These are phyloP conservation scores for Suhomyces bolitotheri DNA, from an alignment of 1,139 yeast species.

Conservation along the genomic window DNA sequence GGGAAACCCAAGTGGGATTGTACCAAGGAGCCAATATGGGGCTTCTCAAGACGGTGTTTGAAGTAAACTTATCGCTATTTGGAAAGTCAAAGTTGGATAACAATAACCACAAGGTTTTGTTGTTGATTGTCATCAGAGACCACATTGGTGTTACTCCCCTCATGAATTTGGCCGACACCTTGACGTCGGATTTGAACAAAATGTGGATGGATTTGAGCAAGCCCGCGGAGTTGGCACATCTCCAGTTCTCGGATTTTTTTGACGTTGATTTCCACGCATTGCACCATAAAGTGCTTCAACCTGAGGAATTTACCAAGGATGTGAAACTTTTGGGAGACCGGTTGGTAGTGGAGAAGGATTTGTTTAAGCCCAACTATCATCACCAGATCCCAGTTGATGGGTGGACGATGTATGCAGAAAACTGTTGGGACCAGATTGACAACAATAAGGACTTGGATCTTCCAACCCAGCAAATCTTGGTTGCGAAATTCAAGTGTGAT, in stretches of 20 bases:
- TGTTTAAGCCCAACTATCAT: slow-evolving; percentile 73
- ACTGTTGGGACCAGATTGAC: slow-evolving; percentile 94
- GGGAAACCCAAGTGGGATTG: slow-evolving; percentile 97
- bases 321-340: slow-evolving; percentile 65
- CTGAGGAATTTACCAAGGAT: slow-evolving; percentile 66
- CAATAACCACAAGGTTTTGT: slow-evolving; percentile 62
- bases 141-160: slow-evolving; percentile 87
- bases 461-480: slow-evolving; percentile 94
- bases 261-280: slow-evolving; percentile 81
- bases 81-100: slow-evolving; percentile 41
- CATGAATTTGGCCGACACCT: slow-evolving; percentile 64
- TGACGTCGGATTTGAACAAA: slow-evolving; percentile 65
- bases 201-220: slow-evolving; percentile 81
- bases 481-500: slow-evolving; percentile 92
- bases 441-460: slow-evolving; percentile 88
- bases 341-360: slow-evolving; percentile 46
- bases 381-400: slow-evolving; percentile 92
- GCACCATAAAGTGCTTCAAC: slow-evolving; percentile 82
- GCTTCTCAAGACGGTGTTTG: slow-evolving; percentile 89
- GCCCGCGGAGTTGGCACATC: slow-evolving; percentile 60
- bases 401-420: slow-evolving; percentile 89
- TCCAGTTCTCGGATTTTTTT: slow-evolving; percentile 70
- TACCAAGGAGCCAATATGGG: slow-evolving; percentile 99
- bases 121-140: slow-evolving; percentile 89
- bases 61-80: slow-evolving; percentile 85